Evolutionary conservation across 495 filamentous ascomycete genomes (phyloP).

Genomic region (Penicillium riverlandense): DNA sequence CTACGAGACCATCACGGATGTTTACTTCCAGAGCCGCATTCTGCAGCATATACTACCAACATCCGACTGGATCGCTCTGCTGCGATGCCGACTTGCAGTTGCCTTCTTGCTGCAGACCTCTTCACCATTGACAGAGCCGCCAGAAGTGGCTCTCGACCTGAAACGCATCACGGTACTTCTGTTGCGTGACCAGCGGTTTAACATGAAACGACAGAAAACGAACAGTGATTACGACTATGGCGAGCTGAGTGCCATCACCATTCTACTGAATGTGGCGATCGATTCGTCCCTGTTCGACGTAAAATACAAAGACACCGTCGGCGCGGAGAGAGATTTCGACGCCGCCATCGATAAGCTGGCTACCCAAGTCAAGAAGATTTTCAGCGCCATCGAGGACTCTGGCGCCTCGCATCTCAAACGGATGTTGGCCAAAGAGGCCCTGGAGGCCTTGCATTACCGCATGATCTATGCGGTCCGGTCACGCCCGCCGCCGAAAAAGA

Average conservation of each 20-base stretch:
- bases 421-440: conserved; percentile 62
- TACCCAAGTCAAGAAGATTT: conserved; percentile 55
- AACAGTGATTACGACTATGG: conserved; percentile 57
- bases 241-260: conserved; percentile 53
- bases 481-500: conserved; percentile 50
- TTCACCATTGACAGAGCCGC: conserved; percentile 32
- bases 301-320: conserved; percentile 15
- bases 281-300: conserved; percentile 48
- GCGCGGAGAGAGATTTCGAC: conserved; percentile 53
- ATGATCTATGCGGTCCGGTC: conserved; percentile 65
- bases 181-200: conserved; percentile 42
- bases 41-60: conserved; percentile 52
- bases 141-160: conserved; percentile 43
- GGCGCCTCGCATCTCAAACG: conserved; percentile 65
- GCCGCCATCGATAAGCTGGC: conserved; percentile 59
- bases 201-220: conserved; percentile 28
- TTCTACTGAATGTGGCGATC: conserved; percentile 66
- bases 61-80: conserved; percentile 46
- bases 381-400: conserved; percentile 63
- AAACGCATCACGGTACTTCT: conserved; percentile 40
- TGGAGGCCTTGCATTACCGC: conserved; percentile 66
- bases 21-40: conserved; percentile 49
- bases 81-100: conserved; percentile 68
- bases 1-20: conserved; percentile 39
- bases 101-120: conserved; percentile 56